Evolutionary conservation across 495 filamentous ascomycete species (phyloP).

Genomic region (Xylaria nigripes): DNA sequence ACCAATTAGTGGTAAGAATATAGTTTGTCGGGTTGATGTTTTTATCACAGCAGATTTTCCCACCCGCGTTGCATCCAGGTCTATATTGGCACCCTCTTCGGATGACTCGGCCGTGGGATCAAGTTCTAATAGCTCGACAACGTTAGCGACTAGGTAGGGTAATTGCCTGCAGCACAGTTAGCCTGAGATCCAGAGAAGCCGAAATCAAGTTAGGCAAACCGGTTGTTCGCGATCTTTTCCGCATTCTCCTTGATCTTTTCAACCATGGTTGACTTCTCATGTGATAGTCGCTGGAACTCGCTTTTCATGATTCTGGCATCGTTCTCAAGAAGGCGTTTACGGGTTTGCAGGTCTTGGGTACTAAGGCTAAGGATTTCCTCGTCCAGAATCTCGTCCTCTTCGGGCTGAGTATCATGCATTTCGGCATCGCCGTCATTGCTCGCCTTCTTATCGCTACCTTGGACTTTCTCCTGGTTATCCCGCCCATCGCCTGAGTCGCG

Average conservation of each 20-base stretch:
- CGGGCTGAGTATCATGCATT: conserved; percentile 72
- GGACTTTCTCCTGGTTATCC: conserved; percentile 62
- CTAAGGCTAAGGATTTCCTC: conserved; percentile 81
- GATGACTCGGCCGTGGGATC: conserved; percentile 93
- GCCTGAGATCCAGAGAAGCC: conserved; percentile 2
- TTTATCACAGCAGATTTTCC: conserved; percentile 99
- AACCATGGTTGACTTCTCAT: conserved; percentile 88
- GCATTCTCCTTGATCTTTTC: conserved; percentile 99
- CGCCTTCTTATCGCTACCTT: conserved; percentile 57
- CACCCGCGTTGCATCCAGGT: conserved; percentile 91
- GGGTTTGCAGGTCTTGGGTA: conserved; percentile 87
- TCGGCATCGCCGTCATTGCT: conserved; percentile 69
- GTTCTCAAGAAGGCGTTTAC: conserved; percentile 84
- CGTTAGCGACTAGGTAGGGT: conserved; percentile 96
- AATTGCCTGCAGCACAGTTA: conserved; percentile 60
- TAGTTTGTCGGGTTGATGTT: conserved; percentile 97
- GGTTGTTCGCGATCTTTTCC: conserved; percentile 98
- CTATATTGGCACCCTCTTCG: conserved; percentile 97
- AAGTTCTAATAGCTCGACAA: conserved; percentile 92
- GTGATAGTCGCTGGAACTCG: conserved; percentile 86
- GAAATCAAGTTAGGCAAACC: conserved; percentile 45
- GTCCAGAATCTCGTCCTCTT: conserved; percentile 75
- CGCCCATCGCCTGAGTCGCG: conserved; percentile 59
- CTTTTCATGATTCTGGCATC: conserved; percentile 97
- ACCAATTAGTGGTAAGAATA: conserved; percentile 96